Percentiles rank a stretch among this genome's conserved stretches.
Conservation (phyloP, 306 rosid species). For the Vachellia pachyceras region DNA sequence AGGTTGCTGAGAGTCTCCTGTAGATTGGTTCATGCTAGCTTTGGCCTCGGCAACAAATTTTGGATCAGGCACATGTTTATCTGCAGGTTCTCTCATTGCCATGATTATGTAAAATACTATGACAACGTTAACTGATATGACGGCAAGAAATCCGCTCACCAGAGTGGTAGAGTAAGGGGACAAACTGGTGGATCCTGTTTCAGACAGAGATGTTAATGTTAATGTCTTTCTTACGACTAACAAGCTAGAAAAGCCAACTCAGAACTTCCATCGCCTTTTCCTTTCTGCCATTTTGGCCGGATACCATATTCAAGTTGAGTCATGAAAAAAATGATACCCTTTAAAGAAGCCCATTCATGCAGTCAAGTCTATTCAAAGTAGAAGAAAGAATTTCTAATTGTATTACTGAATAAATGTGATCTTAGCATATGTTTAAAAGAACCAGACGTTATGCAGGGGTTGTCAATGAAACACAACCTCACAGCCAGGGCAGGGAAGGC, state of each 20-base stretch:
- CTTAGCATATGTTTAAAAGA: no score
- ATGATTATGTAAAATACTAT: slow-evolving; percentile 77
- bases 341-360: no score
- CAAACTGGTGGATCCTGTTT: slow-evolving; percentile 62
- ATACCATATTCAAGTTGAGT: neutral
- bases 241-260: slow-evolving; percentile 7
- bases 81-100: slow-evolving; percentile 89
- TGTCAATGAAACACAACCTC: no score
- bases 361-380: no score
- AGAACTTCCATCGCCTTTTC: neutral
- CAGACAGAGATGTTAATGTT: slow-evolving; percentile 6
- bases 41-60: slow-evolving; percentile 81
- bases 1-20: slow-evolving; percentile 48
- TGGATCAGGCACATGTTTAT: slow-evolving; percentile 84
- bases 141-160: slow-evolving; percentile 89
- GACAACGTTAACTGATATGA: slow-evolving; percentile 78
- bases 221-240: neutral
- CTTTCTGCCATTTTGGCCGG: neutral
- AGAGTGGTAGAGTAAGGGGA: slow-evolving; percentile 78
- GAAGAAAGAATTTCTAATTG: no score
- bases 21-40: slow-evolving; percentile 67
- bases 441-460: no score
- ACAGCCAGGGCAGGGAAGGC: no score
- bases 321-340: neutral
- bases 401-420: no score